These are phyloP conservation scores for Marasmius tenuissimus DNA, from an alignment of 1,284 basidiomycete species.

Conservation along the genomic window DNA sequence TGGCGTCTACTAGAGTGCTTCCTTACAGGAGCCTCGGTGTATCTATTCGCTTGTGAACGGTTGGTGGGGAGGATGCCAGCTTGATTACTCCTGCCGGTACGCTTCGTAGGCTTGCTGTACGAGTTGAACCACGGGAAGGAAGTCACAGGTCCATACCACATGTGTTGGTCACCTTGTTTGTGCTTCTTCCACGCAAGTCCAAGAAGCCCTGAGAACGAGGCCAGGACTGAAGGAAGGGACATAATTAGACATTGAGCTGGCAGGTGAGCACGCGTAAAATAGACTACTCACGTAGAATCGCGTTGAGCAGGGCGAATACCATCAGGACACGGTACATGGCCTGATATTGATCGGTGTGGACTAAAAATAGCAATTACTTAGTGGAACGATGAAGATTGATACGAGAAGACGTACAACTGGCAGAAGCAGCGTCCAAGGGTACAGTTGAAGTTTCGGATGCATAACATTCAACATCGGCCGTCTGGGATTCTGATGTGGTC, in stretches of 20 bases:
- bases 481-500: slow-evolving; percentile 68
- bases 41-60: not conserved
- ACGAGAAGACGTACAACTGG: slow-evolving; percentile 53
- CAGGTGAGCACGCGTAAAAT: slow-evolving; percentile 1
- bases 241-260: slow-evolving; percentile 8
- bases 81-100: slow-evolving; percentile 4
- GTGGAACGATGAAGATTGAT: slow-evolving; percentile 5
- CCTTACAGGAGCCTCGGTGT: slow-evolving; percentile 10
- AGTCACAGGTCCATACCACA: slow-evolving; percentile 75
- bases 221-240: slow-evolving; percentile 48
- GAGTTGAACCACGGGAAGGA: slow-evolving; percentile 69
- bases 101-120: slow-evolving; percentile 30
- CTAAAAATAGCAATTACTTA: slow-evolving; percentile 26
- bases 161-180: slow-evolving; percentile 61
- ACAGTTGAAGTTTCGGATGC: slow-evolving; percentile 49
- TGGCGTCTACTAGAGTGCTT: slow-evolving; percentile 5
- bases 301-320: slow-evolving; percentile 76
- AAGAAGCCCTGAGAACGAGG: slow-evolving; percentile 60
- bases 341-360: slow-evolving; percentile 72
- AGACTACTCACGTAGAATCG: slow-evolving; percentile 56
- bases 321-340: slow-evolving; percentile 80
- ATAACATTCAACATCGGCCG: slow-evolving; percentile 80
- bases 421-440: slow-evolving; percentile 49
- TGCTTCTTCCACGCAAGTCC: slow-evolving; percentile 66
- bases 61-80: slow-evolving; percentile 13